Evolutionary conservation across 192 early-diverging fungal genomes (phyloP).

Genomic region (Mortierella claussenii): DNA sequence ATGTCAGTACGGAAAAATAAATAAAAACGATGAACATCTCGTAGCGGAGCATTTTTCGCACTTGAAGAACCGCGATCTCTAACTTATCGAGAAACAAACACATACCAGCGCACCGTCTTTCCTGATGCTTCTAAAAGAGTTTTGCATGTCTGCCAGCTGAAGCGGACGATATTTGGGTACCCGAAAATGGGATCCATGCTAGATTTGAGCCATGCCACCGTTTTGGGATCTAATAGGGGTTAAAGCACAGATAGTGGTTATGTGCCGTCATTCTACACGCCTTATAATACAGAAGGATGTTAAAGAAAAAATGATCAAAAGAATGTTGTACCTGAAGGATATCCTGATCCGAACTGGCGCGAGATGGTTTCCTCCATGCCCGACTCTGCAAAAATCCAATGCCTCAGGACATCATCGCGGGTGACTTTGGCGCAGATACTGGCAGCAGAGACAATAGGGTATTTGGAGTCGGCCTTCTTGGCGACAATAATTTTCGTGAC

Average conservation of each 20-base stretch:
- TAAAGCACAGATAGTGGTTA: not conserved
- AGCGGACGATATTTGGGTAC: constrained; percentile 90
- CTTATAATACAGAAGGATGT: not conserved
- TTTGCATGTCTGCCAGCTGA: constrained; percentile 92
- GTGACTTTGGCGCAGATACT: constrained; percentile 96
- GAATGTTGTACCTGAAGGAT: constrained; percentile 72
- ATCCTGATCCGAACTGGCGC: constrained; percentile 86
- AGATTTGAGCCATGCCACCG: constrained; percentile 82
- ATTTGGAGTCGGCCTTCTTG: constrained; percentile 94
- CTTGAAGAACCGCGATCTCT: no score
- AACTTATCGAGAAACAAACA: not conserved
- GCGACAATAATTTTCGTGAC: constrained; percentile 83
- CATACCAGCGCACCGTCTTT: constrained; percentile 67
- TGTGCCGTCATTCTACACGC: no score
- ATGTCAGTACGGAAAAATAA: not conserved
- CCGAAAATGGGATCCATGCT: constrained; percentile 91
- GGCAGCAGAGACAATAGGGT: constrained; percentile 95
- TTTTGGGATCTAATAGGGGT: constrained; percentile 82
- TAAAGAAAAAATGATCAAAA: not conserved
- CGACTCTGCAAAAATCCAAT: constrained; percentile 77
- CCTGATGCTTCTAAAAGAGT: constrained; percentile 75
- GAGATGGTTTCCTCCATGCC: constrained; percentile 56
- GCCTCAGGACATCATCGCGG: constrained; percentile 71
- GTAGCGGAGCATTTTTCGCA: no score
- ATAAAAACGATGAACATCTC: no score